Base-by-base conservation (phyloP, 805 yeast species). In the Yarrowia sp. region DNA sequence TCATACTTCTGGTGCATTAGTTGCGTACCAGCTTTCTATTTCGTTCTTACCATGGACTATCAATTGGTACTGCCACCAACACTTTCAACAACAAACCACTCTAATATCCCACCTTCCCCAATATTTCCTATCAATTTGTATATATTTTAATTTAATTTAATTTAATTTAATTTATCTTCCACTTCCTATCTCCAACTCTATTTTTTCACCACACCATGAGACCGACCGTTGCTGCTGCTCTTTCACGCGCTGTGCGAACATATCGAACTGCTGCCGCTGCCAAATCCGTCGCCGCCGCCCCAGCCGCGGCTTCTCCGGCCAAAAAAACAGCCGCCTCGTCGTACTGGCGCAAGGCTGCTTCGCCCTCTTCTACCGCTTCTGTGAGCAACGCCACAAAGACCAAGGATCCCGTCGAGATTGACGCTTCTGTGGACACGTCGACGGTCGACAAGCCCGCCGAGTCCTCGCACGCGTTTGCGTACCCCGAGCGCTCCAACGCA, bases 261-360 rank as follows among this genome's bases (percentile, higher is more conserved):
- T 31, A 32, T 42, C 42, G 58, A 12, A 35, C 58, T 12, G 58
- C 58, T 5, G 31, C 55, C 18, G 32, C 58, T 12, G 29, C 58
- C 22, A 51, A 51, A 8, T 16, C 58, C 7, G 58, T 42, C 13
- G 14, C 55, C n/a, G 39, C 55, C 4, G 27, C 35, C 10, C 16
- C 31, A 5, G 5, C 51, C 16, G 25, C 24, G 18, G 13, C 35
- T 18, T 12, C 53, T 27, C 18, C 51, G 7, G 39, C 55, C 31
- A 51, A 51, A 13, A 51, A 51, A 16, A 32, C 58, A 1, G 42
- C 58, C 4, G 42, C 42, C 7, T 35, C 58, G 4, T 21, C 56
- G 6, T 51, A 51, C 58, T 51, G 42, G 42, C 58, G 58, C 6
- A 51, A 51, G n/a, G 58, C 58, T 5, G 22, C 58, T 6, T 5